Base-by-base conservation (phyloP, 495 filamentous ascomycete genomes). In the Apiosordaria backusii region DNA sequence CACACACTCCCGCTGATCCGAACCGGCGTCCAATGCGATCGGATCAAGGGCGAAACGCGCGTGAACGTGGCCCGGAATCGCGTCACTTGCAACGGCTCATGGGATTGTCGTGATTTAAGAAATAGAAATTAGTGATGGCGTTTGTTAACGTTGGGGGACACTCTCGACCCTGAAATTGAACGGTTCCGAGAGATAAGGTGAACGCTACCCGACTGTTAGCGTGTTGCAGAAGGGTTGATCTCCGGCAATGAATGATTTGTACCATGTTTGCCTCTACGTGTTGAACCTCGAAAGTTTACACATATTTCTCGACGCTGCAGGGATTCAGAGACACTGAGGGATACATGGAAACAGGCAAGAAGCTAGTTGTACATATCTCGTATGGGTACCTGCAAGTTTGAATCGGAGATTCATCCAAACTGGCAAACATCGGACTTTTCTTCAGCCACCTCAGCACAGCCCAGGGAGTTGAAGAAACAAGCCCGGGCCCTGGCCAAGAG, bases 181-280 rank as follows among this genome's bases (percentile, higher is more conserved):
- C 52, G 52, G n/a, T 55, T 45, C 35, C 16, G 35, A 55, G 22
- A 55, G 52, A 55, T 55, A 55, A 55, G 52, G 22, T 55, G n/a
- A 18, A 55, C 52, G 52, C 52, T 55, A 55, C 52, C 52, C 35
- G 35, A 45, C 35, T 7, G 10, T 45, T 45, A 45, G 35, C 35
- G 35, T 45, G 35, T 45, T 45, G 35, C 35, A 45, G 35, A 45
- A 3, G 10, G 35, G 35, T 45, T 45, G 35, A 45, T 45, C 35
- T 45, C 35, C 10, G 35, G 35, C 35, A 45, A 45, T 45, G 35
- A 45, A 45, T 45, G 35, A 45, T 45, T 45, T 45, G 35, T 18
- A 7, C 35, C 35, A 45, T 45, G 35, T 45, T 45, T 45, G 9
- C 35, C 3, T 45, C 35, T 45, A 15, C 9, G 35, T n/a, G n/a